Conservation (phyloP, 192 early-diverging fungal genomes). For the Ambispora gerdemannii region DNA sequence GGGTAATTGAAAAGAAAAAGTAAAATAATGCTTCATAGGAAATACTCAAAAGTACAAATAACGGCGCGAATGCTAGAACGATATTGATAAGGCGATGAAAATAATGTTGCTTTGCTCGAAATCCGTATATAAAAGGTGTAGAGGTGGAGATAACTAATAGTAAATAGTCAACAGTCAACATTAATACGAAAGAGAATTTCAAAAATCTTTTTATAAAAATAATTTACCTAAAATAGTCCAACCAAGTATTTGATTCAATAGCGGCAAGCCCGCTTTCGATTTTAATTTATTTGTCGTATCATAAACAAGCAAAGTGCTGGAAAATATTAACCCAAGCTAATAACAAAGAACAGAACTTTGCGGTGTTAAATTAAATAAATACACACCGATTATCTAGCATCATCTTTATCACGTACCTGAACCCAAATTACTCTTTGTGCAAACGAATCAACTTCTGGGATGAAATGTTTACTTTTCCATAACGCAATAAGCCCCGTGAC, state of each 20-base stretch:
- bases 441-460: background rate
- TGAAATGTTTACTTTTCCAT: background rate
- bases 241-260: conserved; percentile 61
- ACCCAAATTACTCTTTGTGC: background rate
- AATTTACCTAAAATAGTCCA: conserved; percentile 65
- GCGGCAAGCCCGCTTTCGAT: conserved; percentile 60
- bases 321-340: conserved; percentile 48
- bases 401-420: background rate
- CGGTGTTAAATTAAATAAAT: background rate
- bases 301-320: conserved; percentile 60
- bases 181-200: no score
- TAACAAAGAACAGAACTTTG: background rate
- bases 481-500: conserved; percentile 32
- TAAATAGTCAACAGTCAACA: no score
- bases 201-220: background rate
- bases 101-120: conserved; percentile 65
- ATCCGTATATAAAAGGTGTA: conserved; percentile 63
- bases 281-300: conserved; percentile 58
- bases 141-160: conserved; percentile 46
- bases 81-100: conserved; percentile 77
- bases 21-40: conserved; percentile 91
- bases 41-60: conserved; percentile 84
- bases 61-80: conserved; percentile 82
- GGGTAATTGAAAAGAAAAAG: conserved; percentile 68
- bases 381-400: no score